These are phyloP conservation scores for Ambrosiella xylebori DNA, from an alignment of 2,329 filamentous ascomycete genomes.

Conservation along the genomic window DNA sequence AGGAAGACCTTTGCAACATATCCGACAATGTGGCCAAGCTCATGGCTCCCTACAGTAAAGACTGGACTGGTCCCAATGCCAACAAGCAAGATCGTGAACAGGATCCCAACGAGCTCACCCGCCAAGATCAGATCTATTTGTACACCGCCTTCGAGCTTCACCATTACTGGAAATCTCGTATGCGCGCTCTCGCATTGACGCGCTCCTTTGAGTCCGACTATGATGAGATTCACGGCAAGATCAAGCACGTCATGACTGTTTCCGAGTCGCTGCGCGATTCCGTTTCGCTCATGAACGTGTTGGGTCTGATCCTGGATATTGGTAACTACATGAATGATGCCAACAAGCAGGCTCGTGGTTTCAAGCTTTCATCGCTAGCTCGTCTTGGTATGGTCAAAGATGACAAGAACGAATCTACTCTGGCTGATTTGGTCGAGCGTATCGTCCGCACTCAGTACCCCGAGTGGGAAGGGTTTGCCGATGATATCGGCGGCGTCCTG, in stretches of 20 bases:
- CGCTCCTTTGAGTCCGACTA: slow-evolving; percentile 76
- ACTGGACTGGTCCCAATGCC: slow-evolving; percentile 55
- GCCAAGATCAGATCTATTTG: slow-evolving; percentile 90
- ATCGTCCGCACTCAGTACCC: slow-evolving; percentile 94
- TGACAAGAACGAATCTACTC: slow-evolving; percentile 92
- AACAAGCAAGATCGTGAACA: slow-evolving; percentile 57
- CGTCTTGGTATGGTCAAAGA: slow-evolving; percentile 96
- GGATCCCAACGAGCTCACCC: slow-evolving; percentile 73
- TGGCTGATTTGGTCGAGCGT: slow-evolving; percentile 88
- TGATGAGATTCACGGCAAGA: slow-evolving; percentile 72
- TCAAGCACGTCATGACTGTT: slow-evolving; percentile 70
- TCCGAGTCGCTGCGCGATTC: slow-evolving; percentile 84
- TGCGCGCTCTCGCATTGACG: slow-evolving; percentile 75
- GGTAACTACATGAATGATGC: slow-evolving; percentile 99
- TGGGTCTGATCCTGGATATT: slow-evolving; percentile 90
- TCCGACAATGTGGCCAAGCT: slow-evolving; percentile 79
- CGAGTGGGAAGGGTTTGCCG: slow-evolving; percentile 77
- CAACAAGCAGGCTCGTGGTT: slow-evolving; percentile 93
- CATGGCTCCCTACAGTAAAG: slow-evolving; percentile 88
- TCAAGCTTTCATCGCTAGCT: slow-evolving; percentile 90
- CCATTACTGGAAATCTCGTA: slow-evolving; percentile 97
- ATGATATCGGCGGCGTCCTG: slow-evolving; percentile 69
- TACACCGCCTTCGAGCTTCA: slow-evolving; percentile 87
- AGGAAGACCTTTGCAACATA: slow-evolving; percentile 82
- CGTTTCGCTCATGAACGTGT: slow-evolving; percentile 84